These are phyloP conservation scores for Quercus agrifolia DNA, from an alignment of 306 rosid genomes.

Conservation along the genomic window DNA sequence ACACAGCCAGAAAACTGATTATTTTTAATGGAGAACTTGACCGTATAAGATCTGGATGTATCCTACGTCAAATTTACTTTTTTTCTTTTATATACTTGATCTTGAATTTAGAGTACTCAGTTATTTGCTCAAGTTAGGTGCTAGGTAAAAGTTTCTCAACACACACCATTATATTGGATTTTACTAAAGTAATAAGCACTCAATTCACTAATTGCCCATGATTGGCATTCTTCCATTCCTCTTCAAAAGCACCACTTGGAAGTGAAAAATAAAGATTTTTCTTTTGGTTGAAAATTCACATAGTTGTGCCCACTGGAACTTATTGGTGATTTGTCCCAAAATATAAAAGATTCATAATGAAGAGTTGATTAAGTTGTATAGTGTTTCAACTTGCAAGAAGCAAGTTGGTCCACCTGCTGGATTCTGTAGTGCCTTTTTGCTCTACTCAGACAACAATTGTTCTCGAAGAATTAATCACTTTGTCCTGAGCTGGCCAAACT, in stretches of 20 bases:
- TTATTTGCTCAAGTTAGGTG: background rate
- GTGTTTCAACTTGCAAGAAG: background rate
- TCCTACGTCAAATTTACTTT: constrained; percentile 47
- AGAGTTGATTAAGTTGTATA: background rate
- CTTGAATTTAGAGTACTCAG: background rate
- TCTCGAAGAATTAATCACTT: constrained; percentile 53
- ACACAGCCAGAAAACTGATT: constrained; percentile 70
- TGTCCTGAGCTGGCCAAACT: constrained; percentile 81
- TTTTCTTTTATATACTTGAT: constrained; percentile 2
- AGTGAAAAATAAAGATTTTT: background rate
- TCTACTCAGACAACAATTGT: constrained; percentile 5
- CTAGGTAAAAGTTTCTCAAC: background rate
- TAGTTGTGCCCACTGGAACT: background rate
- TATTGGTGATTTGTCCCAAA: background rate
- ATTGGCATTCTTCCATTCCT: background rate
- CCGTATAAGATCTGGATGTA: constrained; percentile 97
- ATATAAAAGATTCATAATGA: background rate
- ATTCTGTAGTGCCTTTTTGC: background rate
- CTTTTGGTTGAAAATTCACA: background rate
- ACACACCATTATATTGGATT: background rate
- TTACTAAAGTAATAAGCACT: background rate
- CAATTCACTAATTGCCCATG: background rate
- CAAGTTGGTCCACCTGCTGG: background rate
- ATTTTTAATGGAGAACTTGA: constrained; percentile 95
- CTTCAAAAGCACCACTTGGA: background rate